A percentile compares a stretch with the other conserved stretches of the same genome.
Conservation (phyloP, 106 monocot genomes). For the Agapanthus africanus region DNA sequence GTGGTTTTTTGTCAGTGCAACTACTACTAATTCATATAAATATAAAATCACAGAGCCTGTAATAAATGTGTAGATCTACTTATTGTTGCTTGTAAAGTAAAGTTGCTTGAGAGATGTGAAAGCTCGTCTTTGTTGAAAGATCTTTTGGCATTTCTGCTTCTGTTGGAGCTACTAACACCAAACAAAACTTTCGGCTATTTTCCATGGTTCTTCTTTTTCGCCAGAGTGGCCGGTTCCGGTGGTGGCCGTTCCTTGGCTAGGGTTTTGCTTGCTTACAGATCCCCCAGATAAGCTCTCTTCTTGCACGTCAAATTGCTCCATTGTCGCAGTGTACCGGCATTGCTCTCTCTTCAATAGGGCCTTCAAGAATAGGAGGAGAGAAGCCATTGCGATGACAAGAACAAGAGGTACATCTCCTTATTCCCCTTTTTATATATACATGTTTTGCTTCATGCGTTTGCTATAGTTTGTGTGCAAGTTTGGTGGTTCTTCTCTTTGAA, state of each 20-base stretch:
- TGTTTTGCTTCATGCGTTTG: not conserved
- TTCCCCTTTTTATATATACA: not conserved
- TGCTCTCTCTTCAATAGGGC: constrained; percentile 11
- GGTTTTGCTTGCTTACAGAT: not conserved
- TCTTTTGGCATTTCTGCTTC: not conserved
- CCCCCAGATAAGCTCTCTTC: not conserved
- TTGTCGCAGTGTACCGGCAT: not conserved
- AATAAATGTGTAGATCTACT: not conserved
- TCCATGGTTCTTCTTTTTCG: constrained; percentile 10
- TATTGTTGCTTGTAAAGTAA: too few species aligned
- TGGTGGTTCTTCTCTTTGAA: too few species aligned
- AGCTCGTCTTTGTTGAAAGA: not conserved
- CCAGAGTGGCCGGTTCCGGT: not conserved
- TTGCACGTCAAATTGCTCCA: not conserved
- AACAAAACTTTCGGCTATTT: constrained; percentile 16
- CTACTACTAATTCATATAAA: constrained; percentile 1
- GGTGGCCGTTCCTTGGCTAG: not conserved
- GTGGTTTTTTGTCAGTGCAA: not conserved
- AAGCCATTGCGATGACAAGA: constrained; percentile 11
- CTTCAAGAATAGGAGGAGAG: constrained; percentile 20
- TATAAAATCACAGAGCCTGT: not conserved
- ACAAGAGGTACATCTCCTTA: not conserved
- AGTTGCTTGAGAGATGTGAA: not conserved
- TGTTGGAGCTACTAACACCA: constrained; percentile 6
- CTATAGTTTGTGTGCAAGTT: not conserved